Evolutionary conservation across 345 rosid species (phyloP).

Genomic region (Rhodamnia rubescens): DNA sequence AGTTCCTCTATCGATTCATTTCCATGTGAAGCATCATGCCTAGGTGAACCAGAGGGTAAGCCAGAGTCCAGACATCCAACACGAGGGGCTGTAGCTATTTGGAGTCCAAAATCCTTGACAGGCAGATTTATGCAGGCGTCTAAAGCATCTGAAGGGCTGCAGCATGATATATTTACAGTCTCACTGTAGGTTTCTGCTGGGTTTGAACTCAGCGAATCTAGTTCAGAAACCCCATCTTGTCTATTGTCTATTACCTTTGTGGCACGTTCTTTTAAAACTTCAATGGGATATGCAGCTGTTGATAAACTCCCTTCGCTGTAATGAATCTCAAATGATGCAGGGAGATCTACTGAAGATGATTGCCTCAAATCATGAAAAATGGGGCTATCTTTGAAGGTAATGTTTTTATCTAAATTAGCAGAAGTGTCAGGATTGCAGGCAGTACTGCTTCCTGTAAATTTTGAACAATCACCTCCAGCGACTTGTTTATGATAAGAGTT

Average conservation of each 20-base stretch:
- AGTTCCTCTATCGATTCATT: conserved; percentile 12
- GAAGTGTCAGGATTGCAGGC: neutral
- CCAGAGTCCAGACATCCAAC: conserved; percentile 4
- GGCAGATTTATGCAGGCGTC: conserved; percentile 28
- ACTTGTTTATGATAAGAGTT: neutral
- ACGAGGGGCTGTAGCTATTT: conserved; percentile 3
- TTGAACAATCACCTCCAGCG: neutral
- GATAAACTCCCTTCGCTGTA: conserved; percentile 11
- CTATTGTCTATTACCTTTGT: conserved; percentile 3
- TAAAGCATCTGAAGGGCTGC: conserved; percentile 13
- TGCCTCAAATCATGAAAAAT: conserved; percentile 12
- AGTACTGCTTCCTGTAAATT: neutral
- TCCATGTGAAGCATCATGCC: conserved; percentile 3
- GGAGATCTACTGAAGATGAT: conserved; percentile 7
- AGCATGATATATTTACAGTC: conserved; percentile 11
- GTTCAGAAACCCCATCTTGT: conserved; percentile 7
- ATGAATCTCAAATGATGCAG: conserved; percentile 9
- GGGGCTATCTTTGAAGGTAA: neutral
- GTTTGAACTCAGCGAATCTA: conserved; percentile 24
- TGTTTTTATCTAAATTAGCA: neutral
- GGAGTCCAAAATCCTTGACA: conserved; percentile 14
- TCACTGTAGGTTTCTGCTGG: conserved; percentile 8
- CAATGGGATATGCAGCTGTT: conserved; percentile 1
- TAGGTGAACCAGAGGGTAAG: conserved; percentile 4
- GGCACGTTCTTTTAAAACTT: conserved; percentile 14